Evolutionary conservation across 148 eudicot genomes (phyloP).

Genomic region (Rhododendron griersonianum): DNA sequence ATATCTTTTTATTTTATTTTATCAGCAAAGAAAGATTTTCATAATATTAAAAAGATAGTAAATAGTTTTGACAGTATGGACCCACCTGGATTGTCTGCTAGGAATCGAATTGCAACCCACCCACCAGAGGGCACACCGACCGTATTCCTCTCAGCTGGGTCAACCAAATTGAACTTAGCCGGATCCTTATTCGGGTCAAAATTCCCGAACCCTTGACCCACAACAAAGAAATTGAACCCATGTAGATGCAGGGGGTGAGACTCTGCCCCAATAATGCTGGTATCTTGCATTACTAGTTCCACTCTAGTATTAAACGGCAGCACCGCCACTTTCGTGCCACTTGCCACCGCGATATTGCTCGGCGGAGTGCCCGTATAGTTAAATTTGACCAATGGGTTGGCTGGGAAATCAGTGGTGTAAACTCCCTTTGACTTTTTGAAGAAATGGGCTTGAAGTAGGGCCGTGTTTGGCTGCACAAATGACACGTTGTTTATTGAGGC

Average conservation of each 20-base stretch:
- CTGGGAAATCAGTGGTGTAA: conserved; percentile 45
- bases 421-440: conserved; percentile 37
- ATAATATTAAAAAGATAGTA: no score
- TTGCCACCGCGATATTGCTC: conserved; percentile 33
- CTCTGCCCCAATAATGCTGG: conserved; percentile 58
- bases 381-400: conserved; percentile 34
- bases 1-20: no score
- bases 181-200: conserved; percentile 27
- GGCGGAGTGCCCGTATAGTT: conserved; percentile 68
- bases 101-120: conserved; percentile 33
- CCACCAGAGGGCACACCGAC: conserved; percentile 36
- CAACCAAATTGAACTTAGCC: conserved; percentile 26
- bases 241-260: conserved; percentile 69
- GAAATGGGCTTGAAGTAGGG: conserved; percentile 55
- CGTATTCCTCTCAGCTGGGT: conserved; percentile 33
- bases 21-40: no score
- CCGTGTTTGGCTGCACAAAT: conserved; percentile 50
- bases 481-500: conserved; percentile 61
- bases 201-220: conserved; percentile 59
- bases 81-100: conserved; percentile 33
- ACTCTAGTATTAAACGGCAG: conserved; percentile 51
- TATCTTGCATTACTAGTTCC: conserved; percentile 64
- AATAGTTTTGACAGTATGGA: neutral
- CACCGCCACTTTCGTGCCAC: conserved; percentile 49
- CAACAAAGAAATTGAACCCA: conserved; percentile 63